Conservation (phyloP, 2,329 filamentous ascomycete species). For the Colletotrichum abscissum region DNA sequence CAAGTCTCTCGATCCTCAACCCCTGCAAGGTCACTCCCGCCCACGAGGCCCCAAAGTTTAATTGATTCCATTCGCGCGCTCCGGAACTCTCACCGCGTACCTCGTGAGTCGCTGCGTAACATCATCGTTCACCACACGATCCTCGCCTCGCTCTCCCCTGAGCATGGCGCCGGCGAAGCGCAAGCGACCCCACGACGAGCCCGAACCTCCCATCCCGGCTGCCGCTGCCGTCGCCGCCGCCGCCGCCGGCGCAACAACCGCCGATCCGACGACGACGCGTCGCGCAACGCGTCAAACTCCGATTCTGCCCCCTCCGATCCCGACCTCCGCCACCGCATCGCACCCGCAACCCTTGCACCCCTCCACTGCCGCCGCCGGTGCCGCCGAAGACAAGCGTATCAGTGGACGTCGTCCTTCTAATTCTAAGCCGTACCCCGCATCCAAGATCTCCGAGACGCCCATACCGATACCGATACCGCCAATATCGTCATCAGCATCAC, state of each 20-base stretch:
- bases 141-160: neutral
- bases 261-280: conserved; percentile 47
- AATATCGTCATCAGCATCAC: neutral
- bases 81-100: neutral
- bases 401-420: conserved; percentile 35
- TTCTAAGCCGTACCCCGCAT: neutral
- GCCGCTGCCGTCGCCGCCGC: neutral
- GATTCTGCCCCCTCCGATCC: conserved; percentile 46
- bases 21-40: conserved; percentile 27
- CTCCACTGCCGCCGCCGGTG: conserved; percentile 32
- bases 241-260: conserved; percentile 34
- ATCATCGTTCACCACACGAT: neutral
- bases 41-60: conserved; percentile 28
- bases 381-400: conserved; percentile 38
- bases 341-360: conserved; percentile 33
- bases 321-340: conserved; percentile 36
- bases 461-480: conserved; percentile 24
- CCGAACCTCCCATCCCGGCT: conserved; percentile 32
- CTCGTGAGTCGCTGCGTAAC: neutral
- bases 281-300: conserved; percentile 54
- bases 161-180: conserved; percentile 48
- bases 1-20: neutral
- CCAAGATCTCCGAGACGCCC: conserved; percentile 19
- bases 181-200: conserved; percentile 46
- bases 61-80: conserved; percentile 15